Evolutionary conservation across 176 grass and related monocot genomes (phyloP), one percentile per base, ranked within the genome.

Genomic region (Musa beccarii): DNA sequence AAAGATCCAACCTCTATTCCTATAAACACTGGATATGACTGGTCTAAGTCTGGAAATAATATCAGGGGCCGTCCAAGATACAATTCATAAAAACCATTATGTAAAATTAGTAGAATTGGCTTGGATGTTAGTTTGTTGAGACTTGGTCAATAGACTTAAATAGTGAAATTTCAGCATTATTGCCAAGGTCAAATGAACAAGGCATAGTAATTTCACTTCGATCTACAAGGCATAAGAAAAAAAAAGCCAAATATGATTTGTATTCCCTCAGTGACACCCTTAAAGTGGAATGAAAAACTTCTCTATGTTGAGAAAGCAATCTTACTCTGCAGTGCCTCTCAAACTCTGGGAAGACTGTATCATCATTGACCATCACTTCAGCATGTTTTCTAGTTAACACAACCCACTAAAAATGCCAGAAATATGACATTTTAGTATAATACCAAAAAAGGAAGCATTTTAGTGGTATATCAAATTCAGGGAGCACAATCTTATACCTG

Each of bases 381-480:
- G 95, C 95, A 91, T 99, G 95, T 69, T 89, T 94, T 82, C 79
- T 94, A 72, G 87, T 99, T 83, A 99, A 75, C 66, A 99, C 88
- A 72, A 83, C 95, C 95, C 95, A 99, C 95, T 99, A 62, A 12
- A 73, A 73, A 13, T 73, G 22, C 68, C 52, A 22, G 17, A 76
- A 70, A 2, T 23, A 51, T 52, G 78, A 24, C 52, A 66, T 13
- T 23, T 29, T 70, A 87, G 29, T 70, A 70, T n/a, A 49, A 52
- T 70, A 52, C 17, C 15, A n/a, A 70, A 12, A 11, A 20, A 57
- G 50, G 29, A 59, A 57, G 12, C 20, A 51, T 63, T 51, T 2
- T 50, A 11, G 43, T 29, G 50, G 15, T 71, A 57, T 20, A 56
- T 8, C 19, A 23, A 66, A 52, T 65, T 75, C 51, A 66, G 22